These are phyloP conservation scores for Wickerhamia fluorescens DNA, from an alignment of 805 yeast species.

Conservation along the genomic window DNA sequence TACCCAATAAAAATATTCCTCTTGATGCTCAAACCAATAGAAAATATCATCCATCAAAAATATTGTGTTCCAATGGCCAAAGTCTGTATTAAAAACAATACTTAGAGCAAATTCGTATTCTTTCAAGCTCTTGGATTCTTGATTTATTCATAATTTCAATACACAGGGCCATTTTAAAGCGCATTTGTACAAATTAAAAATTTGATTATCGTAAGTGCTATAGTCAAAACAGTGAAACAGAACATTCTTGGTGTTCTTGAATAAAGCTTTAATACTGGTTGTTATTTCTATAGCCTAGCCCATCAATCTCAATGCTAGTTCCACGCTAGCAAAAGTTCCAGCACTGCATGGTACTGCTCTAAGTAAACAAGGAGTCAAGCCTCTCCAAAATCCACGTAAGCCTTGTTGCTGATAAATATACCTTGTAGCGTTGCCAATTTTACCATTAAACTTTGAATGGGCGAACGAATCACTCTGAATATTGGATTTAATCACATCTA, in stretches of 20 bases:
- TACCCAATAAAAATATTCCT: too few species aligned
- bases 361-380: conserved; percentile 50
- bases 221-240: not conserved
- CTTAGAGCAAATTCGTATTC: too few species aligned
- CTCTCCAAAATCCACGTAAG: conserved; percentile 52
- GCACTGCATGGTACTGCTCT: conserved; percentile 65
- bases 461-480: conserved; percentile 51
- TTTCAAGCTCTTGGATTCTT: too few species aligned
- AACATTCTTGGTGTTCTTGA: not conserved
- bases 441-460: conserved; percentile 33
- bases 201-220: too few species aligned
- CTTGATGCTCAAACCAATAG: too few species aligned
- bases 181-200: too few species aligned
- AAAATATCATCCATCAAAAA: too few species aligned
- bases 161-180: too few species aligned
- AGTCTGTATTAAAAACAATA: too few species aligned
- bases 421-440: conserved; percentile 24
- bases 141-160: too few species aligned
- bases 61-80: too few species aligned
- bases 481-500: conserved; percentile 44
- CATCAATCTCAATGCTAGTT: conserved; percentile 52
- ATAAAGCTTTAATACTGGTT: not conserved
- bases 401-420: conserved; percentile 40
- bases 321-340: conserved; percentile 74
- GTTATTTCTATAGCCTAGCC: too few species aligned